Conservation (phyloP, 768 basidiomycete species). For the Lepiota venenata region DNA sequence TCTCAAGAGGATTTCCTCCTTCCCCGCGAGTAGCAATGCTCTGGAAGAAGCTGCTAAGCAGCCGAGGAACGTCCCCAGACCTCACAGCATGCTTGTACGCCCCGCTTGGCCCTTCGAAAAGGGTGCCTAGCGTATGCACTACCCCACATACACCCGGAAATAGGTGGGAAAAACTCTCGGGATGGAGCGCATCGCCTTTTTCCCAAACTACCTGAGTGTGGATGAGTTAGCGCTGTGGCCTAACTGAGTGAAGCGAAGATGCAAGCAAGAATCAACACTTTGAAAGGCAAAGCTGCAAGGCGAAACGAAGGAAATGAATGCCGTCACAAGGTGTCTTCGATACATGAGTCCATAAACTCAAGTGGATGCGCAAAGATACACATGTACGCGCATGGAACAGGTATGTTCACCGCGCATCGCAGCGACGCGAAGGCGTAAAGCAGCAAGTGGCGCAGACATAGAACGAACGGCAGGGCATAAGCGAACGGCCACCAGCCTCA, state of each 20-base stretch:
- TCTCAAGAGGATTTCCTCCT: slow-evolving; percentile 59
- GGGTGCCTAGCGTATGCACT: slow-evolving; percentile 91
- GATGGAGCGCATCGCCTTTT: slow-evolving; percentile 76
- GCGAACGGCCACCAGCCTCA: not conserved
- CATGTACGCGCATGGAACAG: not conserved
- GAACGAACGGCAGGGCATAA: not conserved
- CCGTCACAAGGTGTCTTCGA: not conserved
- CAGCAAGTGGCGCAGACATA: not conserved
- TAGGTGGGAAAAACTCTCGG: slow-evolving; percentile 66
- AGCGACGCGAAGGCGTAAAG: not conserved
- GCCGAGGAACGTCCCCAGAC: slow-evolving; percentile 50
- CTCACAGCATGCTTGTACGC: slow-evolving; percentile 76
- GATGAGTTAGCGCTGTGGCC: slow-evolving; percentile 3
- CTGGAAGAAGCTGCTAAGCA: slow-evolving; percentile 42
- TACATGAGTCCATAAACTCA: not conserved
- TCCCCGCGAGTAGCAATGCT: slow-evolving; percentile 29
- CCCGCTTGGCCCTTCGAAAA: slow-evolving; percentile 62
- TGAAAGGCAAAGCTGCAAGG: slow-evolving; percentile 7
- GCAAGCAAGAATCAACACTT: slow-evolving; percentile 3
- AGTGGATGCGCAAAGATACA: not conserved
- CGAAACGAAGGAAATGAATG: not conserved
- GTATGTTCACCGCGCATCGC: not conserved
- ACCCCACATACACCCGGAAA: slow-evolving; percentile 70
- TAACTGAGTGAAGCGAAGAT: not conserved
- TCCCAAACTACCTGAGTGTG: slow-evolving; percentile 78